These are phyloP conservation scores for Lentinula guzmanii DNA, from an alignment of 768 basidiomycete species.

Conservation along the genomic window DNA sequence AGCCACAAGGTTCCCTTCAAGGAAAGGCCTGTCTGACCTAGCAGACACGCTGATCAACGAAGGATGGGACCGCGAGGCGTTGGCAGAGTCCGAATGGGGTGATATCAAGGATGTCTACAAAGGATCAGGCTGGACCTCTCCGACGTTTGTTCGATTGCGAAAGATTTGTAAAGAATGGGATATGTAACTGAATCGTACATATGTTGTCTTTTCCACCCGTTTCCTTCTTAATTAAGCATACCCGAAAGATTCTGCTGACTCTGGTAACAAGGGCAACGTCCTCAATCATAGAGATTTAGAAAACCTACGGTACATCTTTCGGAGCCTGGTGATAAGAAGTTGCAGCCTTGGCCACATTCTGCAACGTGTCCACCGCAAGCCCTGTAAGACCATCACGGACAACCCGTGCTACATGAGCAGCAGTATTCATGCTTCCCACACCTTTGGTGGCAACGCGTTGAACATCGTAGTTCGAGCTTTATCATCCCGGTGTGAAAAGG, in stretches of 20 bases:
- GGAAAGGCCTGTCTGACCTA: background rate
- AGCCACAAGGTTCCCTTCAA: background rate
- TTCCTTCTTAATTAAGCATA: too few relatives aligned
- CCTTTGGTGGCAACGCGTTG: conserved; percentile 34
- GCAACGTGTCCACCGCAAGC: conserved; percentile 21
- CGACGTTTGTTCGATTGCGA: background rate
- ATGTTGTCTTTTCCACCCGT: too few relatives aligned
- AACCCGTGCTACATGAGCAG: conserved; percentile 24
- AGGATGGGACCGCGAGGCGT: background rate
- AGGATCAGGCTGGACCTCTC: background rate
- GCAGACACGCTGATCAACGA: background rate
- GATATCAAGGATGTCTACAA: background rate
- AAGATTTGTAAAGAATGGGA: background rate
- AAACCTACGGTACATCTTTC: background rate
- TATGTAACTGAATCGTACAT: background rate
- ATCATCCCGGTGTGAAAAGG: too few relatives aligned
- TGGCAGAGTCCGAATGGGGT: background rate
- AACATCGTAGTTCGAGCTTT: conserved; percentile 18
- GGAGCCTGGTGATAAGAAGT: background rate
- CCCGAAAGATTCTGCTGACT: too few relatives aligned
- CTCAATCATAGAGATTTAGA: too few relatives aligned
- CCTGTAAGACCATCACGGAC: conserved; percentile 21
- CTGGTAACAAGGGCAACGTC: too few relatives aligned
- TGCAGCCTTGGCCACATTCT: conserved; percentile 18
- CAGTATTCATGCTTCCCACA: conserved; percentile 35